Percentiles rank a stretch among this genome's conserved stretches.
phyloP scores from a whole-genome alignment of 1,284 basidiomycete species.

The Porogramme epimiltina region DNA sequence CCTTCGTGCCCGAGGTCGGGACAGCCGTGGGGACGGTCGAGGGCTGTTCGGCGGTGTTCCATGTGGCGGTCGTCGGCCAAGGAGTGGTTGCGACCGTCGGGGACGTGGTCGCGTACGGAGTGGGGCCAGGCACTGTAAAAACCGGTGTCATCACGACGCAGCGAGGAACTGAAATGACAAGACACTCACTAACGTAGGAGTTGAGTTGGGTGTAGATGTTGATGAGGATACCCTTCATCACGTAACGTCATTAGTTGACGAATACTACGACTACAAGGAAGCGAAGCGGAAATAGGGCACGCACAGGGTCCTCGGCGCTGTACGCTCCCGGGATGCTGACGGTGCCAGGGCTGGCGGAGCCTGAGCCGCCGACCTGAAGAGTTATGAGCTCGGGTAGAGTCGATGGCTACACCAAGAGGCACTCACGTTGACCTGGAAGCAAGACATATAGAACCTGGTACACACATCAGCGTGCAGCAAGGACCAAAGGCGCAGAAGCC shows the following conservation, averaged over 20 bases:
- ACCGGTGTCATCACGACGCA: conserved; percentile 5
- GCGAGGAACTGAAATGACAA: not conserved
- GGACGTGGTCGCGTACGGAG: conserved; percentile 31
- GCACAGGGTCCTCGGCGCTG: conserved; percentile 42
- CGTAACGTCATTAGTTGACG: not conserved
- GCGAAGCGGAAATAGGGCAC: conserved; percentile 8
- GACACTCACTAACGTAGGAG: conserved; percentile 36
- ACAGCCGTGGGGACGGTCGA: conserved; percentile 32
- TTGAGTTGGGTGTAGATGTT: conserved; percentile 41
- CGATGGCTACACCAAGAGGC: not conserved
- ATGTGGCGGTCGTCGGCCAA: conserved; percentile 35
- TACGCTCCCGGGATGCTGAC: conserved; percentile 52
- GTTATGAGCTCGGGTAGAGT: not conserved
- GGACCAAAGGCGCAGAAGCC: not conserved
- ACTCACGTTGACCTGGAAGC: conserved; percentile 48
- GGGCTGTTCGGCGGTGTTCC: conserved; percentile 36
- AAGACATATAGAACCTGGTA: conserved; percentile 49
- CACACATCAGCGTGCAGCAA: not conserved
- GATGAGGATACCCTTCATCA: conserved; percentile 35
- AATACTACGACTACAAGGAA: not conserved
- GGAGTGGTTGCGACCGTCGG: conserved; percentile 32
- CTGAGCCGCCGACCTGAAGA: conserved; percentile 34
- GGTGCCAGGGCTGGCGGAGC: conserved; percentile 42
- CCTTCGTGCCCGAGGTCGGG: conserved; percentile 16
- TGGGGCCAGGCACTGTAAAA: conserved; percentile 45